Conservation (phyloP, 768 basidiomycete species). For the Mycena filopes region DNA sequence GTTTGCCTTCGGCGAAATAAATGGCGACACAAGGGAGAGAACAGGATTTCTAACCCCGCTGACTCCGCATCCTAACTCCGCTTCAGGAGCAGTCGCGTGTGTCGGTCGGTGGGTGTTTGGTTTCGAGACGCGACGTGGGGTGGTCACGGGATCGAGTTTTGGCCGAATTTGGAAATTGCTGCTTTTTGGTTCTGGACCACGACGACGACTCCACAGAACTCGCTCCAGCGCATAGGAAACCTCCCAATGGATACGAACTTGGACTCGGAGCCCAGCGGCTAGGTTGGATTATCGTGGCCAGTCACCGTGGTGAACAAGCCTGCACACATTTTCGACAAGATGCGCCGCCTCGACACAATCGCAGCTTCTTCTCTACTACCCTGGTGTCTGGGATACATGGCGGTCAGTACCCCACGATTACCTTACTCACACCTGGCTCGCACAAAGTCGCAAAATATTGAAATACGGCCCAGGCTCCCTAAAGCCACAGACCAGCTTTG, state of each 20-base stretch:
- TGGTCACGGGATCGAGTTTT: conserved; percentile 6
- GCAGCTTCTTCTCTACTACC: conserved; percentile 97
- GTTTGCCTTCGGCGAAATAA: no score
- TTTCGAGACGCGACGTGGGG: background rate
- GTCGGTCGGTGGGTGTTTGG: background rate
- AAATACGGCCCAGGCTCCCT: conserved; percentile 77
- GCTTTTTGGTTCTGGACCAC: conserved; percentile 11
- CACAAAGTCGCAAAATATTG: background rate
- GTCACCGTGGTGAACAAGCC: conserved; percentile 74
- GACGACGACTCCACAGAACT: conserved; percentile 2
- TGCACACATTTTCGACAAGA: conserved; percentile 89
- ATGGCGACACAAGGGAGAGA: no score
- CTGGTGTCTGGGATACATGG: conserved; percentile 99
- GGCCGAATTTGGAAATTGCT: background rate
- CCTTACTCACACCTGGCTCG: conserved; percentile 2
- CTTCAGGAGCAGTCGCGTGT: no score
- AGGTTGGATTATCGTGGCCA: no score
- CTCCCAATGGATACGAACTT: no score
- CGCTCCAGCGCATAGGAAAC: no score
- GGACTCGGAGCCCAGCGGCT: no score
- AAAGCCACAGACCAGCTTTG: conserved; percentile 97
- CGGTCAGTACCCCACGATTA: conserved; percentile 66
- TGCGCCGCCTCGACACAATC: conserved; percentile 84
- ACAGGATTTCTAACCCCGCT: no score
- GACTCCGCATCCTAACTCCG: no score